Percentiles rank a stretch among this genome's conserved stretches.
Evolutionary conservation across 75 land plant genomes (phyloP).

Genomic region (Adiantum capillusveneris): DNA sequence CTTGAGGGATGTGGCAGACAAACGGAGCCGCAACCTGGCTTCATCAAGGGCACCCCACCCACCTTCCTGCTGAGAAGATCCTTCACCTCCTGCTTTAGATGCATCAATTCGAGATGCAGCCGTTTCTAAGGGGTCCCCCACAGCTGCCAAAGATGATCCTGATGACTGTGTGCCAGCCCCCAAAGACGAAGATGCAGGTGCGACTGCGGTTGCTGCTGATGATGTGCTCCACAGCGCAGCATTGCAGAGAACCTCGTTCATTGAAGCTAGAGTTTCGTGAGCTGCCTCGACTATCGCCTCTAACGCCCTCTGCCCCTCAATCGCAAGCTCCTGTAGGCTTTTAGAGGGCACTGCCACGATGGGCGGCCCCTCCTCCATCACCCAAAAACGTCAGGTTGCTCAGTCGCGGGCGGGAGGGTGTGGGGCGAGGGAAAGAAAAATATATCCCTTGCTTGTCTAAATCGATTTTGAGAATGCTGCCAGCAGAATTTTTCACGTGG

Average conservation of each 20-base stretch:
- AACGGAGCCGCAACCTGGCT: slow-evolving; percentile 62
- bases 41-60: slow-evolving; percentile 64
- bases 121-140: too few species aligned
- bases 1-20: slow-evolving; percentile 57
- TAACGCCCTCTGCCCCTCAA: slow-evolving; percentile 64
- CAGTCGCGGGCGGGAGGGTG: too few species aligned
- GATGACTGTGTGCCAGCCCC: background rate
- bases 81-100: slow-evolving; percentile 8
- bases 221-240: slow-evolving; percentile 55
- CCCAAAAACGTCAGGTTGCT: too few species aligned
- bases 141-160: background rate
- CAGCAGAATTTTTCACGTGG: too few species aligned
- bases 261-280: slow-evolving; percentile 72
- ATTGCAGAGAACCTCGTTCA: slow-evolving; percentile 92
- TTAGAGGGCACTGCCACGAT: background rate
- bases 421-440: too few species aligned
- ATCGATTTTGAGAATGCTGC: too few species aligned
- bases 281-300: slow-evolving; percentile 78
- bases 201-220: slow-evolving; percentile 6
- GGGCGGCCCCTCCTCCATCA: too few species aligned
- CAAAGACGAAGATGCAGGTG: background rate
- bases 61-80: slow-evolving; percentile 18
- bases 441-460: too few species aligned
- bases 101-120: background rate
- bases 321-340: slow-evolving; percentile 47